phyloP scores from a whole-genome alignment of 1,284 basidiomycete species.

The Rhodotorula sp. region DNA sequence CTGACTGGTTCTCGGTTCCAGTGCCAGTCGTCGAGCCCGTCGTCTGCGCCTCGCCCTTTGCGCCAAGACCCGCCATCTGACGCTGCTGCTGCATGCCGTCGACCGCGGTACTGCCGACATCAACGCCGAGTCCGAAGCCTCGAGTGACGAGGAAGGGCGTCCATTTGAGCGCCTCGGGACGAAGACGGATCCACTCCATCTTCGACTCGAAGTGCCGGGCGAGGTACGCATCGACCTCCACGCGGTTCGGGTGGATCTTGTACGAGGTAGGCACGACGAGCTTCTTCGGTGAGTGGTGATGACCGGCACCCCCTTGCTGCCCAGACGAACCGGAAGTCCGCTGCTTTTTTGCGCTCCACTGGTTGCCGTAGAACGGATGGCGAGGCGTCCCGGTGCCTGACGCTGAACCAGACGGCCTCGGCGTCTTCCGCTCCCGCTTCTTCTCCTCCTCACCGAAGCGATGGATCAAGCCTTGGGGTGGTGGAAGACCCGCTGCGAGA shows the following conservation, averaged over 20 bases:
- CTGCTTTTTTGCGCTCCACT: slow-evolving; percentile 12
- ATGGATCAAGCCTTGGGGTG: not conserved
- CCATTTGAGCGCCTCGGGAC: slow-evolving; percentile 87
- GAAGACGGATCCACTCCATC: slow-evolving; percentile 77
- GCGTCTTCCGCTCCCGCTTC: not conserved
- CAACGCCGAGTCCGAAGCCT: slow-evolving; percentile 41
- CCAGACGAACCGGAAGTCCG: not conserved
- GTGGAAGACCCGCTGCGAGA: not conserved
- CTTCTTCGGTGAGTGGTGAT: not conserved
- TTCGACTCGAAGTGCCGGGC: slow-evolving; percentile 61
- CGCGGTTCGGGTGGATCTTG: slow-evolving; percentile 69
- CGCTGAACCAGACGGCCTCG: not conserved
- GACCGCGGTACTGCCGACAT: slow-evolving; percentile 32
- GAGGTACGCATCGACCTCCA: slow-evolving; percentile 66
- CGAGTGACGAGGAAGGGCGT: slow-evolving; percentile 81
- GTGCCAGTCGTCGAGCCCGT: no score
- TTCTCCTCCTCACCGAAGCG: not conserved
- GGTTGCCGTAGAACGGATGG: slow-evolving; percentile 13
- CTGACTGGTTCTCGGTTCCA: not conserved
- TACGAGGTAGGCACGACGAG: slow-evolving; percentile 67
- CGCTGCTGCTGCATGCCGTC: slow-evolving; percentile 7
- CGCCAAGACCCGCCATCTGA: not conserved
- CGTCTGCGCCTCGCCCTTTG: not conserved
- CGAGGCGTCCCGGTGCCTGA: not conserved
- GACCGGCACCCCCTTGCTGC: not conserved